Evolutionary conservation across 164 flowering plant species (phyloP).

Genomic region (Saururus chinensis): DNA sequence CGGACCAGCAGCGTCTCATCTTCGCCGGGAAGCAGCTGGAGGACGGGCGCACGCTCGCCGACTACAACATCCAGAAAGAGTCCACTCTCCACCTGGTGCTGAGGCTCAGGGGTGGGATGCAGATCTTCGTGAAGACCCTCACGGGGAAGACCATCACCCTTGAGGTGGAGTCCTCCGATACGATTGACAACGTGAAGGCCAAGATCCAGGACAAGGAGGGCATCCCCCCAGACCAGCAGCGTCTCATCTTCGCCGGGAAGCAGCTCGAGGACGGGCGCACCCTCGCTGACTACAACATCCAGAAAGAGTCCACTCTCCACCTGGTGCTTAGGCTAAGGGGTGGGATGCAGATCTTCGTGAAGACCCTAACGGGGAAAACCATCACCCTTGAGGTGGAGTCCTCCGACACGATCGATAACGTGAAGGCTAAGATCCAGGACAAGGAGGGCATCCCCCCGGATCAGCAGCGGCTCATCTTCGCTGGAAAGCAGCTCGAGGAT

Average conservation of each 20-base stretch:
- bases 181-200: conserved; percentile 15
- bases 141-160: conserved; percentile 16
- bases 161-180: conserved; percentile 15
- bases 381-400: conserved; percentile 16
- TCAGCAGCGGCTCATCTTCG: conserved; percentile 12
- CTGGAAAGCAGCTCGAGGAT: conserved; percentile 15
- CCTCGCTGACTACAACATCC: conserved; percentile 9
- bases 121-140: conserved; percentile 11
- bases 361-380: conserved; percentile 14
- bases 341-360: conserved; percentile 11
- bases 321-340: conserved; percentile 11
- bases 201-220: conserved; percentile 17
- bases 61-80: conserved; percentile 12
- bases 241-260: conserved; percentile 11
- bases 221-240: conserved; percentile 15
- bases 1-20: conserved; percentile 10
- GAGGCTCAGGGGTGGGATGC: conserved; percentile 8
- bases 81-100: conserved; percentile 11
- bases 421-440: conserved; percentile 14
- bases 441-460: conserved; percentile 17
- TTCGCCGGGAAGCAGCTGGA: conserved; percentile 11
- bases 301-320: conserved; percentile 17
- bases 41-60: conserved; percentile 12
- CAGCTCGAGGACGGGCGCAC: conserved; percentile 14
- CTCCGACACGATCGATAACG: conserved; percentile 16